Evolutionary conservation across 148 eudicot genomes (phyloP), one percentile per base, ranked within the genome.

Genomic region (Rhododendron griersonianum): DNA sequence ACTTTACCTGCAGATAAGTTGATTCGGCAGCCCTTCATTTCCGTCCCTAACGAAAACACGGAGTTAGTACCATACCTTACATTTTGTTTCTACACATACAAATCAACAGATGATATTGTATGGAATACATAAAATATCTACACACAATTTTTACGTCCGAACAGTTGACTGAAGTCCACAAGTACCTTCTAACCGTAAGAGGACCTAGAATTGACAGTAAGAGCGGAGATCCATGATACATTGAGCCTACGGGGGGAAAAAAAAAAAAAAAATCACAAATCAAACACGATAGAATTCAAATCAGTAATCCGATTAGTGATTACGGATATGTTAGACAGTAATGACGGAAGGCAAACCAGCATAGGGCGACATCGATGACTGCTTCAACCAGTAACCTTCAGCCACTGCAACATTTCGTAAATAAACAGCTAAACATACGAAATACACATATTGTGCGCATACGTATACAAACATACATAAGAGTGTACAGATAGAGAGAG

Each of bases 221-320:
- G 87, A 96, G 89, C 1, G 99, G 99, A 87, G 99, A 96, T 81
- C 99, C 99, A 89, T 96, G 99, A 85, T 94, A 96, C 99, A 96
- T 94, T 75, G 99, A 96, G 87, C 99, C 99, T 96, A 75, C 41
- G 83, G 21, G 59, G 83, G 0, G 0, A 28, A 55, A 77, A 33
- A 13, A 33, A 50, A 48, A 19, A n/a, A 18, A 33, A 35, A 33
- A 39, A 2, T 3, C 9, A 2, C 71, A 57, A 47, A 48, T 48
- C 39, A 55, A 30, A 59, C 33, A 16, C 7, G 63, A 18, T 10
- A 37, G 57, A 78, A 78, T 14, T 50, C 19, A 16, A 75, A 75
- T 51, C 11, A 75, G 1, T 39, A 33, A 35, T 37, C 33, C 73
- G 16, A 84, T 19, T 18, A 76, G 47, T 3, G 21, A 51, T 19